phyloP scores from a whole-genome alignment of 163 green algal species.

The Coccomyxa subellipsoidea region DNA sequence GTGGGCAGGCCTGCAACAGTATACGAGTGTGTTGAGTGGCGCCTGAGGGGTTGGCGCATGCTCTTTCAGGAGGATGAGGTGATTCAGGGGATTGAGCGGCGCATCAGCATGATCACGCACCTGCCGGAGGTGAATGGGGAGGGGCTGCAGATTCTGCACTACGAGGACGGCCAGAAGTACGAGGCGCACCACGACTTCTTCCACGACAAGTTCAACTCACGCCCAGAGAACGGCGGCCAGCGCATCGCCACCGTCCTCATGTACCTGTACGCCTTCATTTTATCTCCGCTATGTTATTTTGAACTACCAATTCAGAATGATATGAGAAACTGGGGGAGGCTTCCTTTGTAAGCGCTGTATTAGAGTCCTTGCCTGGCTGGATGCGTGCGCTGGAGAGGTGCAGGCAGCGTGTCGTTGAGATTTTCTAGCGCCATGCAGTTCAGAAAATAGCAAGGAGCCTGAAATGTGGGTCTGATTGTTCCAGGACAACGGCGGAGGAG shows the following conservation, averaged over 20 bases:
- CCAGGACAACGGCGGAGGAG: constrained; percentile 47
- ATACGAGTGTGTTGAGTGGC: background rate
- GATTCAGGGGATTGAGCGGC: constrained; percentile 59
- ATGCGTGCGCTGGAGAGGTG: too few relatives aligned
- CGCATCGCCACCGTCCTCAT: constrained; percentile 85
- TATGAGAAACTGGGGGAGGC: too few relatives aligned
- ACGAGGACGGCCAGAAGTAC: constrained; percentile 33
- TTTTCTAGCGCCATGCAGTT: too few relatives aligned
- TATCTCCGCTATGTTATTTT: background rate
- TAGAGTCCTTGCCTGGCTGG: too few relatives aligned
- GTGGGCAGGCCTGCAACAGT: too few relatives aligned
- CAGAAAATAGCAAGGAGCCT: too few relatives aligned
- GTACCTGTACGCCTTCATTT: constrained; percentile 51
- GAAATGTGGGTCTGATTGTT: too few relatives aligned
- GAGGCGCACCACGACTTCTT: constrained; percentile 41
- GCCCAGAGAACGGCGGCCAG: constrained; percentile 67
- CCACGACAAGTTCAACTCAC: constrained; percentile 21
- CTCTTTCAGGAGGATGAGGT: constrained; percentile 47
- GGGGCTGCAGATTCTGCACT: constrained; percentile 40
- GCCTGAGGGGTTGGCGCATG: background rate
- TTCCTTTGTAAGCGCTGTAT: too few relatives aligned
- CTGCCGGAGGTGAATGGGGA: constrained; percentile 52
- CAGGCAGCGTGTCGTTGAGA: too few relatives aligned
- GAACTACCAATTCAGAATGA: too few relatives aligned
- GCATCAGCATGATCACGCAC: constrained; percentile 50